These are phyloP conservation scores for Exsudoporus frostii DNA, from an alignment of 768 basidiomycete species.

Conservation along the genomic window DNA sequence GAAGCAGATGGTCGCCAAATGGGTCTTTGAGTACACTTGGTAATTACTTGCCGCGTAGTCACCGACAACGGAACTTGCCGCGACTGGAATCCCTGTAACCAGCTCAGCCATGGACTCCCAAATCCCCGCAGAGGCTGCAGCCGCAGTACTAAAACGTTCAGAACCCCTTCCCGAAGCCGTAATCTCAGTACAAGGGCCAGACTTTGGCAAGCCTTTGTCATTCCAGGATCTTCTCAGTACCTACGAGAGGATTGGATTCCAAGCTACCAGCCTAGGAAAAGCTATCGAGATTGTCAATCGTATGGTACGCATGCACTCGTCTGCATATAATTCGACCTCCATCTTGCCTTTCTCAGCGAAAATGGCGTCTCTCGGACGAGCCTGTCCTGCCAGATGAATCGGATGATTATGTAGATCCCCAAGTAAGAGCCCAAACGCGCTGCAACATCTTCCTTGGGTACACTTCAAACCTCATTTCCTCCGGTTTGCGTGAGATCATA, in stretches of 20 bases:
- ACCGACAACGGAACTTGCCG: slow-evolving; percentile 29
- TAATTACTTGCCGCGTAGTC: slow-evolving; percentile 1
- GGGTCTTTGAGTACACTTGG: background rate
- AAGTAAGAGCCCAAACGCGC: slow-evolving; percentile 64
- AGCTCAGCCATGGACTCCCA: slow-evolving; percentile 11
- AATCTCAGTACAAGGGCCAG: slow-evolving; percentile 78
- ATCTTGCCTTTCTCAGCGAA: slow-evolving; percentile 48
- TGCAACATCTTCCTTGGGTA: slow-evolving; percentile 95
- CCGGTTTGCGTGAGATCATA: slow-evolving; percentile 91
- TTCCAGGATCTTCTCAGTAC: slow-evolving; percentile 68
- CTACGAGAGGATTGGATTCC: slow-evolving; percentile 93
- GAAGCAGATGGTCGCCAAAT: background rate
- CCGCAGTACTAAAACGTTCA: slow-evolving; percentile 76
- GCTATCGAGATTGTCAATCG: slow-evolving; percentile 89
- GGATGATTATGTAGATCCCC: slow-evolving; percentile 57
- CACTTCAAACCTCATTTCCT: slow-evolving; percentile 98
- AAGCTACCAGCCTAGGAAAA: slow-evolving; percentile 87
- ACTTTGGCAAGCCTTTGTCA: slow-evolving; percentile 69
- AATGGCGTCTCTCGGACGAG: slow-evolving; percentile 88
- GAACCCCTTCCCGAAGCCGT: slow-evolving; percentile 64
- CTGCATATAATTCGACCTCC: background rate
- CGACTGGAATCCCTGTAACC: background rate
- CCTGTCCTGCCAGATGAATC: slow-evolving; percentile 67
- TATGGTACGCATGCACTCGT: slow-evolving; percentile 58
- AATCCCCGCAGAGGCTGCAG: slow-evolving; percentile 59